These are phyloP conservation scores for Chrysoporthe puriensis DNA, from an alignment of 2,329 filamentous ascomycete species.

Conservation along the genomic window DNA sequence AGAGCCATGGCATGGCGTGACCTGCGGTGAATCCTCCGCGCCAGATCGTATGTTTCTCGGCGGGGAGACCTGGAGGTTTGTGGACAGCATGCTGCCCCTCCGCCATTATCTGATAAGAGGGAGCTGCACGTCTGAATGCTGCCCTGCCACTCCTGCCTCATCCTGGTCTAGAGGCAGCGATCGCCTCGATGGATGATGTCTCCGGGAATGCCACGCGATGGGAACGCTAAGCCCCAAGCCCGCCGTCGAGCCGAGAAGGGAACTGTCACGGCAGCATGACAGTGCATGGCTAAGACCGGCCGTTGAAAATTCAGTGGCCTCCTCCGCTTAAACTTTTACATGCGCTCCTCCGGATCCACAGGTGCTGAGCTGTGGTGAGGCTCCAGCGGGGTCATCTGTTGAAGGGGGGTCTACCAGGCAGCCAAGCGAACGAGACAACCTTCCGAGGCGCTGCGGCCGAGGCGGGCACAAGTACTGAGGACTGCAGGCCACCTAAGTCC, in stretches of 20 bases:
- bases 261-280: too few relatives aligned
- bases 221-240: not conserved
- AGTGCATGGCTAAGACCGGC: not conserved
- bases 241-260: too few relatives aligned
- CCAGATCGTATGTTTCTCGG: conserved; percentile 9
- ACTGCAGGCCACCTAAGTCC: too few relatives aligned
- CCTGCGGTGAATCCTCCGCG: not conserved
- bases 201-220: not conserved
- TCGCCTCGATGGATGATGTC: not conserved
- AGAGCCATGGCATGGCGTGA: not conserved
- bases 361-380: not conserved
- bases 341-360: not conserved
- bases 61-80: not conserved
- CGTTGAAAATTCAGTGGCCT: not conserved
- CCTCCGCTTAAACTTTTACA: not conserved
- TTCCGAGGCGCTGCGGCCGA: not conserved
- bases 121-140: conserved; percentile 7
- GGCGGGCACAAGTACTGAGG: too few relatives aligned
- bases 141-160: not conserved
- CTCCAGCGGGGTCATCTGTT: too few relatives aligned
- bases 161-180: not conserved
- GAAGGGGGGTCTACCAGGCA: too few relatives aligned
- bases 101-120: not conserved
- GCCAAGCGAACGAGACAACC: too few relatives aligned
- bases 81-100: not conserved